These are phyloP conservation scores for Saccharomycopsis phalli DNA, from an alignment of 1,139 yeast species.

Conservation along the genomic window DNA sequence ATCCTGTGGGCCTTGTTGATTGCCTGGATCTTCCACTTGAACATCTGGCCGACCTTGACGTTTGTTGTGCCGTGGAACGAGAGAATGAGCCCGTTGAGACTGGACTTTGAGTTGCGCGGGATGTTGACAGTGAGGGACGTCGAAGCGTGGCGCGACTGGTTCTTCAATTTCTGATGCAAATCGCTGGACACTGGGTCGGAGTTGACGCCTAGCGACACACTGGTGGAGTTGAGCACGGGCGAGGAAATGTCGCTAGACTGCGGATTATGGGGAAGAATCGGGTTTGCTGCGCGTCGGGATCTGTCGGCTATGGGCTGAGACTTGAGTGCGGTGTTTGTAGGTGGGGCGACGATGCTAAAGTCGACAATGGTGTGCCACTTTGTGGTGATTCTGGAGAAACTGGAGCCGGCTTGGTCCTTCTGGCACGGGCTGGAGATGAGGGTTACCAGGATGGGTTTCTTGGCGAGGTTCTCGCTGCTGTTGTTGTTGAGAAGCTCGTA, in stretches of 20 bases:
- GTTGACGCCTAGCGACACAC: conserved; percentile 2
- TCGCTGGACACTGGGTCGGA: conserved; percentile 1
- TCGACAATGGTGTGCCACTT: conserved; percentile 57
- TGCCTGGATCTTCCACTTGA: conserved; percentile 60
- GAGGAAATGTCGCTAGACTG: conserved; percentile 4
- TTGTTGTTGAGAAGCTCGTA: conserved; percentile 34
- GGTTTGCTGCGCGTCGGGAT: conserved; percentile 9
- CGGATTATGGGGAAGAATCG: conserved; percentile 4
- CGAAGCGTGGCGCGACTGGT: conserved; percentile 30
- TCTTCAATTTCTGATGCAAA: conserved; percentile 20
- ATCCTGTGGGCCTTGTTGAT: conserved; percentile 46
- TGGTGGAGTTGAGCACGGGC: conserved; percentile 11
- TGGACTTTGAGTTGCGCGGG: conserved; percentile 29
- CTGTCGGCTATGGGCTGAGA: conserved; percentile 21
- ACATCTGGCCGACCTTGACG: conserved; percentile 51
- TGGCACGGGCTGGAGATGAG: conserved; percentile 28
- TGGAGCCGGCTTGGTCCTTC: conserved; percentile 16
- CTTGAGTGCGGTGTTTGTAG: conserved; percentile 23
- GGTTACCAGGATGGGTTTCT: conserved; percentile 32
- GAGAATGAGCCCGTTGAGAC: conserved; percentile 43
- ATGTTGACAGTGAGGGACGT: conserved; percentile 37
- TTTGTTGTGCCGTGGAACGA: conserved; percentile 58
- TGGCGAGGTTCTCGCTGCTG: conserved; percentile 24
- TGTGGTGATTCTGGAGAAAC: conserved; percentile 35
- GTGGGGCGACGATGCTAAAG: conserved; percentile 41